Conservation (phyloP, 257 asterid genomes). For the Asclepias syriaca region DNA sequence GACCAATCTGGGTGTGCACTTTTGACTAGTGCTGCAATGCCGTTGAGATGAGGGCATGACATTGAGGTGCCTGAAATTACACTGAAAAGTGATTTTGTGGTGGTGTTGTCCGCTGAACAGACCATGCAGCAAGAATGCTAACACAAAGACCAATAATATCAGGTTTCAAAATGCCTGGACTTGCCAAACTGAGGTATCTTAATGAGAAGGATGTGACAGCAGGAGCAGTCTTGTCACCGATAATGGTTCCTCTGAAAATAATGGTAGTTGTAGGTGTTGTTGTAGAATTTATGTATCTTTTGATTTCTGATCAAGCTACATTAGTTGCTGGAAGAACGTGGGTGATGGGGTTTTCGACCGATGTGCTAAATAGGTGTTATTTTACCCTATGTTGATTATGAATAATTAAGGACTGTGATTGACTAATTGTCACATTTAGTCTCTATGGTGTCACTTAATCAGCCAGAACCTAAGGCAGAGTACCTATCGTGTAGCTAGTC, state of each 20-base stretch:
- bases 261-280: constrained; percentile 22
- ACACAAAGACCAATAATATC: constrained; percentile 28
- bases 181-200: constrained; percentile 18
- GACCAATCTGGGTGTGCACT: constrained; percentile 26
- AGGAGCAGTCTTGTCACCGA: constrained; percentile 25
- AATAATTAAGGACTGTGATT: no score
- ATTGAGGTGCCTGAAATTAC: constrained; percentile 19
- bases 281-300: constrained; percentile 21
- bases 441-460: no score
- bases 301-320: constrained; percentile 20
- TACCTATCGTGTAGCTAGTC: no score
- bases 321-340: constrained; percentile 25
- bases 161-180: constrained; percentile 25
- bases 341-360: no score
- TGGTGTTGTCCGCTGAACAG: constrained; percentile 11
- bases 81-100: constrained; percentile 16
- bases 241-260: constrained; percentile 22
- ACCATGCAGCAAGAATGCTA: constrained; percentile 26
- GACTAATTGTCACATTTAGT: no score
- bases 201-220: constrained; percentile 26
- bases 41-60: constrained; percentile 27
- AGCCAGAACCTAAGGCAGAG: no score
- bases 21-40: constrained; percentile 18
- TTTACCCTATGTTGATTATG: no score
- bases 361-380: no score